A percentile compares a stretch with the other conserved stretches of the same genome.
phyloP scores from a whole-genome alignment of 306 rosid genomes.

The Potentilla sterilis region DNA sequence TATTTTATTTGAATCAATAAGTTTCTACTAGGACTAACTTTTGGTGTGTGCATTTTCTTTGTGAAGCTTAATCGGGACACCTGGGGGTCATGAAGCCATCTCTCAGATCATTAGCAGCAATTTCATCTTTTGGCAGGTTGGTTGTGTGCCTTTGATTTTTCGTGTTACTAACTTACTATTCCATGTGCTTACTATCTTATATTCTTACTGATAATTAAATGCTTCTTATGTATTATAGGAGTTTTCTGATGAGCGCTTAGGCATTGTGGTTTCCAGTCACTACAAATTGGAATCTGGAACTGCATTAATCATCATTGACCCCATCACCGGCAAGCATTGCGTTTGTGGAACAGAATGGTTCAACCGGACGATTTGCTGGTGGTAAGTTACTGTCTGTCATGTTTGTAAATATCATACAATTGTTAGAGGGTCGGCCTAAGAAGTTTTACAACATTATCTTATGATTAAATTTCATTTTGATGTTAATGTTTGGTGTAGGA shows the following conservation, averaged over 20 bases:
- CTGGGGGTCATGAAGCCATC: constrained; percentile 89
- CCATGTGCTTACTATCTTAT: neutral
- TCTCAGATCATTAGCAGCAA: constrained; percentile 79
- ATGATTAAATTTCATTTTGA: neutral
- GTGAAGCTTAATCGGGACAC: constrained; percentile 86
- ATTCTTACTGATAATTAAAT: neutral
- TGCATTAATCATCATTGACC: constrained; percentile 81
- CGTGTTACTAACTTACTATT: neutral
- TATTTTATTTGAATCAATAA: neutral
- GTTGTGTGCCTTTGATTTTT: neutral
- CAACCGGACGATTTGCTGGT: constrained; percentile 73
- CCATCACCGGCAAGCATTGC: constrained; percentile 94
- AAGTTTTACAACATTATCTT: no score
- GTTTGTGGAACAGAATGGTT: constrained; percentile 81
- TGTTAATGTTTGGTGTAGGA: neutral
- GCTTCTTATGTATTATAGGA: constrained; percentile 39
- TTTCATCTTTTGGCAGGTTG: constrained; percentile 96
- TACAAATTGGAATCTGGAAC: constrained; percentile 71
- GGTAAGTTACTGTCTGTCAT: constrained; percentile 40
- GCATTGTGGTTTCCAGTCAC: constrained; percentile 76
- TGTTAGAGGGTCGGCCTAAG: no score
- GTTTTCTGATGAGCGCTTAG: constrained; percentile 83
- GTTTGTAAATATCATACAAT: neutral
- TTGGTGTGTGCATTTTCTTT: constrained; percentile 23
- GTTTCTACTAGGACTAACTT: no score